These are phyloP conservation scores for Malassezia restricta DNA, from an alignment of 1,284 basidiomycete species.

Conservation along the genomic window DNA sequence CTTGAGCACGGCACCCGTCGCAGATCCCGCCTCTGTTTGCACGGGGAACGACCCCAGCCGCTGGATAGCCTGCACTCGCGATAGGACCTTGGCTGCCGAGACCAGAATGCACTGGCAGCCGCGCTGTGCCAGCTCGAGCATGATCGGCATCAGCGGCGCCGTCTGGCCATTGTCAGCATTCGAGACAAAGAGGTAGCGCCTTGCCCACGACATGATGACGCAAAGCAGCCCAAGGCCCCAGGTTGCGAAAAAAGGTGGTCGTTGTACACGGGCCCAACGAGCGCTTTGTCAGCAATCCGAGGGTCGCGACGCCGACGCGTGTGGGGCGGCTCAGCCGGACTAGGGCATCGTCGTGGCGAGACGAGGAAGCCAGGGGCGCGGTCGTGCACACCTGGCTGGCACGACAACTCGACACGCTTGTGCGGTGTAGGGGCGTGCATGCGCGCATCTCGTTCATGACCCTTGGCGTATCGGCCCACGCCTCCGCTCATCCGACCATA, in stretches of 20 bases:
- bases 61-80: constrained; percentile 1
- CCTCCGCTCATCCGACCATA: too few relatives aligned
- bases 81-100: constrained; percentile 6
- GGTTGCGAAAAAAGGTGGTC: too few relatives aligned
- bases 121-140: constrained; percentile 12
- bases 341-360: too few relatives aligned
- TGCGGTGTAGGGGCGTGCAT: too few relatives aligned
- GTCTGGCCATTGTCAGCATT: constrained; percentile 19
- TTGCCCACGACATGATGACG: background rate
- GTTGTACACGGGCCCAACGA: background rate
- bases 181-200: constrained; percentile 13
- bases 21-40: background rate
- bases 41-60: background rate
- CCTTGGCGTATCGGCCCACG: too few relatives aligned
- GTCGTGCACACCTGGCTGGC: too few relatives aligned
- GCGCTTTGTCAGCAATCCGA: too few relatives aligned
- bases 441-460: too few relatives aligned
- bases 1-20: background rate
- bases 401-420: too few relatives aligned
- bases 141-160: constrained; percentile 15
- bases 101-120: constrained; percentile 13
- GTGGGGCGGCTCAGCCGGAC: constrained; percentile 51
- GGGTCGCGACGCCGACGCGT: constrained; percentile 1
- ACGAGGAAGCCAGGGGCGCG: too few relatives aligned
- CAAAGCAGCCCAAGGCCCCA: background rate